phyloP scores from a whole-genome alignment of 73 alveolate species.

The Durusdinium trenchii region DNA sequence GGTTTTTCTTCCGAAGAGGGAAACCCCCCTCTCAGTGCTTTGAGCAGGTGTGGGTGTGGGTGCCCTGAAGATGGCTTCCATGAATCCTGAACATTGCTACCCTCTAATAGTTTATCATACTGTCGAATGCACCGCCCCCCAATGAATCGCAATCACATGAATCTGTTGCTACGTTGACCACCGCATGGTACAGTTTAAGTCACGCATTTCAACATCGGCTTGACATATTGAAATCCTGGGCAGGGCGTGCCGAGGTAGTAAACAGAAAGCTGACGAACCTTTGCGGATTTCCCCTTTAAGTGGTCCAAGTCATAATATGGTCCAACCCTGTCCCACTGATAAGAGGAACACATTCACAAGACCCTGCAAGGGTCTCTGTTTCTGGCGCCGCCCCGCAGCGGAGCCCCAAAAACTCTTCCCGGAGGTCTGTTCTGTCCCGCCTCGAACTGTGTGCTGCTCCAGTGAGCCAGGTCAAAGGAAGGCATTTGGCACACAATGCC shows the following conservation, averaged over 20 bases:
- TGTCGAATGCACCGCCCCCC: too few species aligned
- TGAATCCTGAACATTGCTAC: too few species aligned
- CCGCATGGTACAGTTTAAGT: too few species aligned
- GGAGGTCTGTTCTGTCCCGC: neutral
- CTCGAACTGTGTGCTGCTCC: constrained; percentile 91
- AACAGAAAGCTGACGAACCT: neutral
- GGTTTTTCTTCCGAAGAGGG: too few species aligned
- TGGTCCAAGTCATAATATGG: neutral
- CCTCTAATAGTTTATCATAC: too few species aligned
- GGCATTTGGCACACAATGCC: constrained; percentile 79
- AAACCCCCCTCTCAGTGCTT: too few species aligned
- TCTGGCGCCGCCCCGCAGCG: neutral
- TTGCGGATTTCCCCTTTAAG: neutral
- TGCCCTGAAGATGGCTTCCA: too few species aligned
- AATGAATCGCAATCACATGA: too few species aligned
- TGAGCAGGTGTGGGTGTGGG: too few species aligned
- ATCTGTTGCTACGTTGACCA: too few species aligned
- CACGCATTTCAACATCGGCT: too few species aligned
- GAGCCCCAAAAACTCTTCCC: neutral
- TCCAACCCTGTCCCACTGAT: neutral
- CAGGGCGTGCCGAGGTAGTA: neutral
- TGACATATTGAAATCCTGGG: too few species aligned
- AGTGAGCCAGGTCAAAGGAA: constrained; percentile 23
- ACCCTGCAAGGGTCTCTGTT: neutral
- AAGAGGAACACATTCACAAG: neutral